These are phyloP conservation scores for Darksidea phi DNA, from an alignment of 495 filamentous ascomycete genomes.

Conservation along the genomic window DNA sequence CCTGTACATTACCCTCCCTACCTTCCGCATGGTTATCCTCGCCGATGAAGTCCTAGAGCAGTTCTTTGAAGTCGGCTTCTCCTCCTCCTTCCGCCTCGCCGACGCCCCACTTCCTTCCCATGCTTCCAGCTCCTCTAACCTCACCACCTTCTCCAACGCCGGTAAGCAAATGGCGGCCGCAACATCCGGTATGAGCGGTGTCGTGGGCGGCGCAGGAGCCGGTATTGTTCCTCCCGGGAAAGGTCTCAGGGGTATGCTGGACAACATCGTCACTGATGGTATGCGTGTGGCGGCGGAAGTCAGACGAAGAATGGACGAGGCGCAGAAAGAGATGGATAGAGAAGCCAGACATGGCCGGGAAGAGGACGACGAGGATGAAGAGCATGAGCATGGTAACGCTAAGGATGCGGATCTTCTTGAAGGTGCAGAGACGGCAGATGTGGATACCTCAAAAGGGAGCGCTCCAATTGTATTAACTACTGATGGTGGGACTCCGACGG, in stretches of 20 bases:
- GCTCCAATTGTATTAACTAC: conserved; percentile 10
- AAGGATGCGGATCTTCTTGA: conserved; percentile 74
- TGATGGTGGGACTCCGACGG: conserved; percentile 1
- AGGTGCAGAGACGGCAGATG: conserved; percentile 71
- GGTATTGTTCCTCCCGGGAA: conserved; percentile 65
- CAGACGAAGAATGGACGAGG: conserved; percentile 86
- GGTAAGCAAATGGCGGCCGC: conserved; percentile 47
- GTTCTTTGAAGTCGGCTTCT: conserved; percentile 86
- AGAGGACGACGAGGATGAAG: conserved; percentile 71
- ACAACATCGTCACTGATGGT: conserved; percentile 95
- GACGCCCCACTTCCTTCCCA: conserved; percentile 46
- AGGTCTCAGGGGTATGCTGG: conserved; percentile 84
- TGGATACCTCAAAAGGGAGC: conserved; percentile 31
- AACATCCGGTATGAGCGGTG: conserved; percentile 6
- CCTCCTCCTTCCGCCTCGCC: conserved; percentile 67
- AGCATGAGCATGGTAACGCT: conserved; percentile 64
- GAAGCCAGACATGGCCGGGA: conserved; percentile 60
- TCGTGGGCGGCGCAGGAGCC: conserved; percentile 40
- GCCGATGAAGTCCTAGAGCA: conserved; percentile 93
- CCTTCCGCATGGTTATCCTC: conserved; percentile 97
- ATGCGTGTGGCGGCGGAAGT: conserved; percentile 94
- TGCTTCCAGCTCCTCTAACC: conserved; percentile 54
- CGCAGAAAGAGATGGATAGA: conserved; percentile 78
- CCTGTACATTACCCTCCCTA: conserved; percentile 92
- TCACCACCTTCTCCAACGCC: conserved; percentile 77